Base-by-base conservation (phyloP, 139 green algal species). In the Eudorina sp. region DNA sequence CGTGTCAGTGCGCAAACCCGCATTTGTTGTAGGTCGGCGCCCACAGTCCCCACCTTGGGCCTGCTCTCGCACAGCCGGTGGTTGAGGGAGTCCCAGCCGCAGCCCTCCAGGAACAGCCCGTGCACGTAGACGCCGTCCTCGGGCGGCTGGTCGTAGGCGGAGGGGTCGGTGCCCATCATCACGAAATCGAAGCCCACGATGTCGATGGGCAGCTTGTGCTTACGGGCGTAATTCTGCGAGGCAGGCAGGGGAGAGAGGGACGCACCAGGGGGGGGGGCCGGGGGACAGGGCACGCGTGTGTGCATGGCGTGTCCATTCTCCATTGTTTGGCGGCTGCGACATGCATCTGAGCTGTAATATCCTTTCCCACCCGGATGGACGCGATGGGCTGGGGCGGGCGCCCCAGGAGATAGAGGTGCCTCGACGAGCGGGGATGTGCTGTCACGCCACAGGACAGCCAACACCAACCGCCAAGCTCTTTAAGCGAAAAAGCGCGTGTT, bases 161-260 rank as follows among this genome's bases (percentile, higher is more conserved):
- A 29, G 21, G 87, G 79, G 64, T 97, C 93, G 41, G 92, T 95
- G 70, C 88, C 92, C 81, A 98, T 85, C 89, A 97, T 95, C 85
- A 95, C 91, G 88, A 94, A 96, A 69, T 96, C 93, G 64, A 95
- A 97, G n/a, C 91, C 92, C 18, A 97, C 94, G 80, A 90, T 93
- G 94, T 97, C 95, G 46, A 97, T 97, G 64, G 95, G 92, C 43
- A 98, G 93, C 41, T 82, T 89, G 76, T 95, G 88, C 82, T 93
- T 94, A 29, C 91, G 90, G 25, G 90, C 90, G 43, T 93, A 93
- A 72, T 93, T 93, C 79, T 93, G 88, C 34, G 55, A 29, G 4
- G 5, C 85, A n/a, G 34, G 53, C 19, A 55, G 72, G 38, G 36
- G 23, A 40, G 36, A 25, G 38, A 58, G 11, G 72, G 72, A 40